phyloP scores from a whole-genome alignment of 176 grass and related monocot genomes.

The Pharus latifolius region DNA sequence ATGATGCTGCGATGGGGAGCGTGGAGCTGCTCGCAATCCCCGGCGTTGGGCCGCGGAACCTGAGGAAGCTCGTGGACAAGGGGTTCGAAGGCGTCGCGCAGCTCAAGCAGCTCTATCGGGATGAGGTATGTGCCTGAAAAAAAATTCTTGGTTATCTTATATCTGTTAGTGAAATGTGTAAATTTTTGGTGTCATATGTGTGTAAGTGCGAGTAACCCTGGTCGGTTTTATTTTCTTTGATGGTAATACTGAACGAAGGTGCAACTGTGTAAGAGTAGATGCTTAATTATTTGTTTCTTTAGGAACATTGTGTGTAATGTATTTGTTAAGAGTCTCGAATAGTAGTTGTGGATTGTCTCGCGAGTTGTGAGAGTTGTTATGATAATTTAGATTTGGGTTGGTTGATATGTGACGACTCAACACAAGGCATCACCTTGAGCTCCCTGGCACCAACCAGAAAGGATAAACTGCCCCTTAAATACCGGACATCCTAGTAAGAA shows the following conservation, averaged over 20 bases:
- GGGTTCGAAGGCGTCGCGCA: slow-evolving; percentile 62
- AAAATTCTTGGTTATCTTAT: background rate
- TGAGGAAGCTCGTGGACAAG: slow-evolving; percentile 81
- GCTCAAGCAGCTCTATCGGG: slow-evolving; percentile 85
- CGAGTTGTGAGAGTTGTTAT: background rate
- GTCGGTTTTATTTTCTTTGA: too few relatives aligned
- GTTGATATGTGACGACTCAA: background rate
- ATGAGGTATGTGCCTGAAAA: slow-evolving; percentile 43
- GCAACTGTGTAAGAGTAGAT: too few relatives aligned
- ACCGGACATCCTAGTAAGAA: background rate
- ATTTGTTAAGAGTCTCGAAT: background rate
- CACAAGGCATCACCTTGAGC: background rate
- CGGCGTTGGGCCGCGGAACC: slow-evolving; percentile 67
- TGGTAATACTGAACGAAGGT: too few relatives aligned
- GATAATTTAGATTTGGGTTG: background rate
- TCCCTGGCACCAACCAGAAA: background rate
- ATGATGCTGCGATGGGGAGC: slow-evolving; percentile 22
- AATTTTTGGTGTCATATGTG: too few relatives aligned
- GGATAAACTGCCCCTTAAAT: background rate
- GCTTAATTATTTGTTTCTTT: too few relatives aligned
- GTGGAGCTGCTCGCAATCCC: slow-evolving; percentile 68
- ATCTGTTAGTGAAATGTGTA: background rate
- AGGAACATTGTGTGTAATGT: background rate
- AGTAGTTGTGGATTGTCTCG: background rate
- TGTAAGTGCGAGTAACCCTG: too few relatives aligned